These are phyloP conservation scores for Mycena leptocephala DNA, from an alignment of 768 basidiomycete genomes.

Conservation along the genomic window DNA sequence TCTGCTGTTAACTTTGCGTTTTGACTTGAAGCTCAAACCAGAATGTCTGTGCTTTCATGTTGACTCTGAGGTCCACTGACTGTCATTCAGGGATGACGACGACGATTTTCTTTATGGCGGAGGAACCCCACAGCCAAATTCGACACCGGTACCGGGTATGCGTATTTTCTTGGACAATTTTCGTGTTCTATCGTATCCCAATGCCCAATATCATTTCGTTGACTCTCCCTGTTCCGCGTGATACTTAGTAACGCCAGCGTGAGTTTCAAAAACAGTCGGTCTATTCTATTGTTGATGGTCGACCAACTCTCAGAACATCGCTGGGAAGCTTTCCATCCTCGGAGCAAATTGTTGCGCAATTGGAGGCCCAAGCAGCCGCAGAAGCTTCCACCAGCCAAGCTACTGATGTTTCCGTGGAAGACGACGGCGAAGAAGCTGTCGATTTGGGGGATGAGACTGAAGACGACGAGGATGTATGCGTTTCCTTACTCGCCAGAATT, in stretches of 20 bases:
- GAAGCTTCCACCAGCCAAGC: conserved; percentile 45
- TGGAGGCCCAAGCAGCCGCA: conserved; percentile 61
- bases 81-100: conserved; percentile 77
- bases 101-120: conserved; percentile 87
- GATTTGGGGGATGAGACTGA: conserved; percentile 65
- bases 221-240: conserved; percentile 40
- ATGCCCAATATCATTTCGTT: conserved; percentile 42
- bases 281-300: conserved; percentile 20
- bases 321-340: conserved; percentile 59
- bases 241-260: conserved; percentile 37
- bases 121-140: conserved; percentile 51
- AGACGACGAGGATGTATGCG: conserved; percentile 62
- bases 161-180: conserved; percentile 22
- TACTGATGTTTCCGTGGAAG: conserved; percentile 49
- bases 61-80: not conserved
- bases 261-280: conserved; percentile 27
- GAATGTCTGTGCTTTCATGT: conserved; percentile 22
- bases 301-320: conserved; percentile 42
- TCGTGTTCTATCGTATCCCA: conserved; percentile 42
- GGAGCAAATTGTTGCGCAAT: conserved; percentile 66
- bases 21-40: not conserved
- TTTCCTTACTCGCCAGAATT: not conserved
- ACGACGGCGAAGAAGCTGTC: conserved; percentile 56
- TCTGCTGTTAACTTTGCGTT: not conserved
- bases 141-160: conserved; percentile 47